These are phyloP conservation scores for Tricholoma sp. DNA, from an alignment of 768 basidiomycete species.

Conservation along the genomic window DNA sequence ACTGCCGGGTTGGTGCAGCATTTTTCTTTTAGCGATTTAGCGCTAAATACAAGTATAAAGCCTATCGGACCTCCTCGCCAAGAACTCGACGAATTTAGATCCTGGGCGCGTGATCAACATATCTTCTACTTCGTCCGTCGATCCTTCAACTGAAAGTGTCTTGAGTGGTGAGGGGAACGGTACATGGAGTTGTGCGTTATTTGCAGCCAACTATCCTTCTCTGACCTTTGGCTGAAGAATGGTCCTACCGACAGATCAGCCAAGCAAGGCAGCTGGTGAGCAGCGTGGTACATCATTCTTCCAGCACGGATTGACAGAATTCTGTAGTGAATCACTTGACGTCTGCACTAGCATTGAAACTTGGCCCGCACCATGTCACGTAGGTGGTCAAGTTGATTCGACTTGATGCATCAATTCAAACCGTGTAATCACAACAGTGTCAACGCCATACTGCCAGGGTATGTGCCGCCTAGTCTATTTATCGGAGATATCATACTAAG, in stretches of 20 bases:
- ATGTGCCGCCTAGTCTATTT: slow-evolving; percentile 8
- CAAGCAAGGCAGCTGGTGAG: slow-evolving; percentile 78
- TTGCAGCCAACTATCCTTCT: background rate
- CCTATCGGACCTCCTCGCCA: slow-evolving; percentile 58
- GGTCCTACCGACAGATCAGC: slow-evolving; percentile 51
- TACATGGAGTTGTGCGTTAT: slow-evolving; percentile 73
- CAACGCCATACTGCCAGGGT: slow-evolving; percentile 84
- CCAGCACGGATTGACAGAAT: background rate
- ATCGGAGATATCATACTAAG: background rate
- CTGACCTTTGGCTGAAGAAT: background rate
- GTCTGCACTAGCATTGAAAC: slow-evolving; percentile 60
- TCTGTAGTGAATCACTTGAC: slow-evolving; percentile 71
- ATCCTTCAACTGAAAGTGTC: slow-evolving; percentile 42
- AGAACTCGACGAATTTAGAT: slow-evolving; percentile 55
- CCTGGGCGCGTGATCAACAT: slow-evolving; percentile 81
- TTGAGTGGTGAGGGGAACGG: slow-evolving; percentile 56
- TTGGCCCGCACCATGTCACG: slow-evolving; percentile 59
- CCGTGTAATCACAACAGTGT: slow-evolving; percentile 40
- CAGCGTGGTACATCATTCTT: background rate
- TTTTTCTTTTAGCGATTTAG: background rate
- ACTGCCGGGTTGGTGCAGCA: slow-evolving; percentile 40
- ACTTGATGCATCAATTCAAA: background rate
- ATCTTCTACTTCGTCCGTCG: slow-evolving; percentile 62
- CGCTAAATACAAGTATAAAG: slow-evolving; percentile 17
- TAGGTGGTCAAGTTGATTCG: slow-evolving; percentile 29